Percentiles rank a stretch among this genome's conserved stretches.
These are phyloP conservation scores for Candida multigemmis DNA, from an alignment of 805 yeast species.

Conservation along the genomic window DNA sequence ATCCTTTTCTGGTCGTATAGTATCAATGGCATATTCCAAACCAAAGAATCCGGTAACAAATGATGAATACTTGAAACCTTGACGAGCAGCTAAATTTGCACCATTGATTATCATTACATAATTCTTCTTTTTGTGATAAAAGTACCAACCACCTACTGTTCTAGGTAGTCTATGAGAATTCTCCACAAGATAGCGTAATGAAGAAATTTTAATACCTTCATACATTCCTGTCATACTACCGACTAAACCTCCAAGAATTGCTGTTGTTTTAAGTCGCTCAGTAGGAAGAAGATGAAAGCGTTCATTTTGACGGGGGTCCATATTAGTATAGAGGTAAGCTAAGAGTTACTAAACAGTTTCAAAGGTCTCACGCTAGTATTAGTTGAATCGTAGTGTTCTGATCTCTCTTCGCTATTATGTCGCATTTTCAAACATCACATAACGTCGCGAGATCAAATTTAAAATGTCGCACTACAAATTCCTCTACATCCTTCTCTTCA, in stretches of 20 bases:
- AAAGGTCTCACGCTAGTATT: no score
- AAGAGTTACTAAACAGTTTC: no score
- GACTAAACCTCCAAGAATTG: slow-evolving; percentile 24
- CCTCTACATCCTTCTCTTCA: no score
- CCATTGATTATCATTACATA: slow-evolving; percentile 60
- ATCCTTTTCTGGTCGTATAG: no score
- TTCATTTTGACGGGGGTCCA: slow-evolving; percentile 13
- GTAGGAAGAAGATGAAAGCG: slow-evolving; percentile 43
- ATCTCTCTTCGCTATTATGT: no score
- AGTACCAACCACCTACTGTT: slow-evolving; percentile 80
- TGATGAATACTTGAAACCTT: slow-evolving; percentile 24
- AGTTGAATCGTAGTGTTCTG: no score
- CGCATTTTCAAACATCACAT: no score
- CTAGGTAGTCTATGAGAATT: slow-evolving; percentile 76
- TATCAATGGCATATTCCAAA: slow-evolving; percentile 56
- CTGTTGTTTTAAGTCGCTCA: slow-evolving; percentile 35
- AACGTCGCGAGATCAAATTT: no score
- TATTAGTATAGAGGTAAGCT: no score
- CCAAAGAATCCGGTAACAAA: slow-evolving; percentile 46
- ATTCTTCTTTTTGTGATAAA: slow-evolving; percentile 76
- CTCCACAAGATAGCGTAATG: slow-evolving; percentile 60
- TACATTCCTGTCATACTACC: slow-evolving; percentile 51
- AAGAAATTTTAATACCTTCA: slow-evolving; percentile 46
- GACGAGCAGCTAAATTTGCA: slow-evolving; percentile 35
- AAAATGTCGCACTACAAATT: no score